A percentile compares a stretch with the other conserved stretches of the same genome.
Conservation (phyloP, 441 rosid genomes). For the Populus hybrid region DNA sequence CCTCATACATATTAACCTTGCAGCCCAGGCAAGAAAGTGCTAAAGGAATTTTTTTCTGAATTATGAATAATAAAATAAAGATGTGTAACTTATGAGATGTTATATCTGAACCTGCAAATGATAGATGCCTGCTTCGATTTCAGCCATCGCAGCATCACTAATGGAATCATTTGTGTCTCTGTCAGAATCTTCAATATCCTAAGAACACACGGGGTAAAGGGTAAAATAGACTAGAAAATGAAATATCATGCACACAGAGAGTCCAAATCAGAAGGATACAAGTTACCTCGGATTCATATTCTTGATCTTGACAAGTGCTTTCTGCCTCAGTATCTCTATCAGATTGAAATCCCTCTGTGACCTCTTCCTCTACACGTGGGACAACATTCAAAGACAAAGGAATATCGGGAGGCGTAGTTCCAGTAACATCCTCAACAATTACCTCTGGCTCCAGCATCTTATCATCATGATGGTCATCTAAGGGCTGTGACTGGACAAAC, state of each 20-base stretch:
- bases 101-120: conserved; percentile 62
- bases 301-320: conserved; percentile 35
- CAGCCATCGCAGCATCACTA: conserved; percentile 60
- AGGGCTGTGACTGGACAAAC: conserved; percentile 27
- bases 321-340: conserved; percentile 32
- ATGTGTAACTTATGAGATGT: conserved; percentile 5
- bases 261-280: conserved; percentile 7
- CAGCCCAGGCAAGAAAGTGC: neutral
- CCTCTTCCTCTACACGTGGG: conserved; percentile 47
- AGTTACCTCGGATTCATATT: conserved; percentile 49
- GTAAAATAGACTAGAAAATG: conserved; percentile 16
- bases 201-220: conserved; percentile 17
- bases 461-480: conserved; percentile 26
- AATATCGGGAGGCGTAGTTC: conserved; percentile 35
- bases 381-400: conserved; percentile 38
- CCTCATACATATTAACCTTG: neutral
- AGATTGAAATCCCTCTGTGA: conserved; percentile 36
- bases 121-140: conserved; percentile 72
- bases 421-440: conserved; percentile 69
- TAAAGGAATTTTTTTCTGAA: neutral
- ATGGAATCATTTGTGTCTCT: conserved; percentile 44
- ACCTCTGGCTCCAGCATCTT: conserved; percentile 29
- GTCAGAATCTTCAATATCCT: conserved; percentile 43
- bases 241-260: neutral
- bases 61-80: neutral